phyloP scores from a whole-genome alignment of 2,329 filamentous ascomycete genomes.

The Alternaria brassicicola region DNA sequence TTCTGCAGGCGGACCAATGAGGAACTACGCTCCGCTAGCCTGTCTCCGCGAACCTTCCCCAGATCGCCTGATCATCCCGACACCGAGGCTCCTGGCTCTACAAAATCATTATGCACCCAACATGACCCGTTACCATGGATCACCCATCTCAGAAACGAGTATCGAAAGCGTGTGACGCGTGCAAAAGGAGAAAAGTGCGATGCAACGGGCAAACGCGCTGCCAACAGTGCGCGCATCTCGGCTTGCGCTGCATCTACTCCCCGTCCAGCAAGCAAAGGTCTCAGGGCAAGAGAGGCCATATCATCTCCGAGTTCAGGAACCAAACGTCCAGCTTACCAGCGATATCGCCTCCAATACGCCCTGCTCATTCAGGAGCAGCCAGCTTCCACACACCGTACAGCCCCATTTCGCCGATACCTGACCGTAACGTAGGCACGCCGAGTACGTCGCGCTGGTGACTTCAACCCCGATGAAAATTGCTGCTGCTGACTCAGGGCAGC shows the following conservation, averaged over 20 bases:
- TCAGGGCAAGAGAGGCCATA: constrained; percentile 48
- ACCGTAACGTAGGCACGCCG: constrained; percentile 23
- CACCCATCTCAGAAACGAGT: constrained; percentile 38
- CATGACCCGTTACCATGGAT: constrained; percentile 36
- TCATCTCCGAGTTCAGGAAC: constrained; percentile 52
- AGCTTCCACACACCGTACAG: constrained; percentile 19
- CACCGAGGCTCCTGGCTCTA: constrained; percentile 7
- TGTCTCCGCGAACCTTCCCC: constrained; percentile 20
- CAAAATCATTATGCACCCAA: constrained; percentile 20
- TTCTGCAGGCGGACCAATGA: constrained; percentile 8
- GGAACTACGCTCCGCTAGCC: constrained; percentile 16
- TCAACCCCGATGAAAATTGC: not conserved
- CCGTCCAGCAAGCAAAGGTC: constrained; percentile 47
- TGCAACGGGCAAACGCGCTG: constrained; percentile 56
- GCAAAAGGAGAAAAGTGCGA: constrained; percentile 55
- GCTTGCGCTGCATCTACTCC: constrained; percentile 55
- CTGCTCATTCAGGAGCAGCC: constrained; percentile 24
- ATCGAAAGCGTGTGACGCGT: constrained; percentile 55
- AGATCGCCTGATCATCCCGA: constrained; percentile 18
- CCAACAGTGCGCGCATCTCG: constrained; percentile 48
- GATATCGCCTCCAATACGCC: constrained; percentile 34
- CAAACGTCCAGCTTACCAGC: constrained; percentile 29
- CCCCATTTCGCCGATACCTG: constrained; percentile 19
- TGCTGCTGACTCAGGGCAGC: constrained; percentile 17
- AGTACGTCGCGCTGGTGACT: constrained; percentile 21